These are phyloP conservation scores for Alopecurus myosuroides DNA, from an alignment of 176 grass and related monocot species.

Conservation along the genomic window DNA sequence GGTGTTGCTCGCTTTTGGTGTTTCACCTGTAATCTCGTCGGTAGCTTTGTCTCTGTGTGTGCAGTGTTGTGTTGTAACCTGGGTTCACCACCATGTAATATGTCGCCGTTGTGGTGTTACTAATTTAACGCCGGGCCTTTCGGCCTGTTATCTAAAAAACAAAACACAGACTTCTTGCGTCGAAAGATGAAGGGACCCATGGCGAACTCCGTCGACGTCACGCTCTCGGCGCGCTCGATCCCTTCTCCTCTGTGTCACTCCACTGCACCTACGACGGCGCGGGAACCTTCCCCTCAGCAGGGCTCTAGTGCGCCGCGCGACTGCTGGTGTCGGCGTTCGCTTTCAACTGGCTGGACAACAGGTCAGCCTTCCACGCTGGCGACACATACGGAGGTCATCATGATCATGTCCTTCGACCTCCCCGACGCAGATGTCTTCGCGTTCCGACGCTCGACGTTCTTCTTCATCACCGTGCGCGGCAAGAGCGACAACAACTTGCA, in stretches of 20 bases:
- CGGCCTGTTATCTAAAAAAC: too few relatives aligned
- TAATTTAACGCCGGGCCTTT: too few relatives aligned
- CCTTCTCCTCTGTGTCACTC: neutral
- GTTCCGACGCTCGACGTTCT: neutral
- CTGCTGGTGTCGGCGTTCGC: conserved; percentile 30
- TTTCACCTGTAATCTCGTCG: too few relatives aligned
- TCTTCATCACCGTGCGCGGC: conserved; percentile 46
- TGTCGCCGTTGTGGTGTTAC: too few relatives aligned
- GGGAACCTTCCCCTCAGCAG: neutral
- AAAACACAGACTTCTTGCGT: neutral
- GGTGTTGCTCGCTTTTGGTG: too few relatives aligned
- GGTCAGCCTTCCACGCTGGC: conserved; percentile 37
- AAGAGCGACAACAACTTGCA: conserved; percentile 63
- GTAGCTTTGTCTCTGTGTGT: too few relatives aligned
- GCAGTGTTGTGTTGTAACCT: too few relatives aligned
- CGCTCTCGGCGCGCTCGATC: neutral
- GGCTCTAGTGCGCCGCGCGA: neutral
- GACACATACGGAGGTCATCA: conserved; percentile 52
- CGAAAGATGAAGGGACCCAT: neutral
- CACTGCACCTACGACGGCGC: neutral
- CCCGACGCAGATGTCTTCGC: neutral
- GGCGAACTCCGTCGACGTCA: neutral
- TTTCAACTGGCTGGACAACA: conserved; percentile 42
- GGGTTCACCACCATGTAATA: too few relatives aligned
- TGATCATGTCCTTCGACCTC: conserved; percentile 16